Base-by-base conservation (phyloP, 495 filamentous ascomycete species). In the Elaphomyces granulatus region DNA sequence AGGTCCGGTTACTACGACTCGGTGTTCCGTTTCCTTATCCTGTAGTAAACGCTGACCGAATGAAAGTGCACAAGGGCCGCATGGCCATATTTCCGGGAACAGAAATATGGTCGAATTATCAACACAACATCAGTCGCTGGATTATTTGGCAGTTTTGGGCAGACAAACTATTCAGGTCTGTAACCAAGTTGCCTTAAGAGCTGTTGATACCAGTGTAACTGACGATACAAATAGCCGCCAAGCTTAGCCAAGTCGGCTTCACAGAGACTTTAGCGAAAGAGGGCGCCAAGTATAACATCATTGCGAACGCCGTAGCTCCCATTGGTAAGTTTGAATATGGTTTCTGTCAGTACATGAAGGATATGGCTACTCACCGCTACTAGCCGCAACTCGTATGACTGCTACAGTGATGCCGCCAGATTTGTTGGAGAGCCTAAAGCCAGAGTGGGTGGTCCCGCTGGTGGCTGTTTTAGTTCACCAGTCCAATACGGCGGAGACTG, bases 241-340 rank as follows among this genome's bases (percentile, higher is more conserved):
- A 98, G 70, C 71, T 96, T 37, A 81, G 83, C 43, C 81, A 90
- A 75, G 87, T 98, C 41, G 90, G 87, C 45, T 98, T 98, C 69
- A 95, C 90, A 15, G 90, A 98, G 72, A 93, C 90, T 2, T 75
- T 98, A 43, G 90, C 92, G 38, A 96, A 94, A 68, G 90, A 98
- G 67, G 90, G 90, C 45, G 71, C 77, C 49, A 98, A 98, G 63
- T 98, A 98, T 69, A 96, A 98, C 74, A 96, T 98, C 49, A 64
- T 94, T 52, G 75, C 74, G 67, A 98, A 98, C 60, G 83, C 82
- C 51, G 96, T 98, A 65, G 87, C 90, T 21, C 90, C 90, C 34
- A 88, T 98, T 52, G 67, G 68, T 71, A 68, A 40, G 63, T 54
- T 17, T 8, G 12, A 20, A 19, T 10, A 19, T 21, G 14, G 34